phyloP scores from a whole-genome alignment of 2,329 filamentous ascomycete genomes.

The Escovopsis sp. region DNA sequence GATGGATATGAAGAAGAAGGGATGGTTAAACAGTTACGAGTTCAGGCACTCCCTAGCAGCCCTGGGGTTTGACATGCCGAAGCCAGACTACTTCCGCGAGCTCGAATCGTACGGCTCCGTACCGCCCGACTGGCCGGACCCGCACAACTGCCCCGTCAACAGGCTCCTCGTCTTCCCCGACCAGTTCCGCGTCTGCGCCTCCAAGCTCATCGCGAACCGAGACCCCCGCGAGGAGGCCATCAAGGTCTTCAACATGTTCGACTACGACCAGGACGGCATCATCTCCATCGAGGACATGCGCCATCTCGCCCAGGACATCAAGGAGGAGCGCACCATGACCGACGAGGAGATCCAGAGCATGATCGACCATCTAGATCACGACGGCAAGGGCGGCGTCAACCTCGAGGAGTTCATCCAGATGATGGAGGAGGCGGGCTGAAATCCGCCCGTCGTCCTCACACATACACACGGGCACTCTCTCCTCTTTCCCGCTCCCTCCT shows the following conservation, averaged over 20 bases:
- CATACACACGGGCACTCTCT: background rate
- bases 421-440: constrained; percentile 31
- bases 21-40: constrained; percentile 92
- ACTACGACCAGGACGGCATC: constrained; percentile 78
- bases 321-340: constrained; percentile 63
- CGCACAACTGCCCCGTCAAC: constrained; percentile 27
- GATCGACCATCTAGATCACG: constrained; percentile 96
- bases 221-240: constrained; percentile 86
- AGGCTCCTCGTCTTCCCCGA: constrained; percentile 35
- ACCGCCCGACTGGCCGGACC: constrained; percentile 41
- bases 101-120: constrained; percentile 69
- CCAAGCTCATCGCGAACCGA: constrained; percentile 63
- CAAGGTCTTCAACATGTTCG: constrained; percentile 84
- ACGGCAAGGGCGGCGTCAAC: constrained; percentile 70
- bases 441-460: background rate
- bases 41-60: constrained; percentile 93
- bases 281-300: constrained; percentile 82
- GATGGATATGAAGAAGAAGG: constrained; percentile 94
- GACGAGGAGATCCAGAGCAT: constrained; percentile 88
- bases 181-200: constrained; percentile 55
- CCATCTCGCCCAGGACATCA: constrained; percentile 76
- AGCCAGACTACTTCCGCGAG: constrained; percentile 67
- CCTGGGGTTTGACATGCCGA: constrained; percentile 82
- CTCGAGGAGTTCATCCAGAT: constrained; percentile 56
- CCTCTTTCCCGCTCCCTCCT: no score